Evolutionary conservation across 2,329 filamentous ascomycete genomes (phyloP).

Genomic region (Claviceps fusiformis): DNA sequence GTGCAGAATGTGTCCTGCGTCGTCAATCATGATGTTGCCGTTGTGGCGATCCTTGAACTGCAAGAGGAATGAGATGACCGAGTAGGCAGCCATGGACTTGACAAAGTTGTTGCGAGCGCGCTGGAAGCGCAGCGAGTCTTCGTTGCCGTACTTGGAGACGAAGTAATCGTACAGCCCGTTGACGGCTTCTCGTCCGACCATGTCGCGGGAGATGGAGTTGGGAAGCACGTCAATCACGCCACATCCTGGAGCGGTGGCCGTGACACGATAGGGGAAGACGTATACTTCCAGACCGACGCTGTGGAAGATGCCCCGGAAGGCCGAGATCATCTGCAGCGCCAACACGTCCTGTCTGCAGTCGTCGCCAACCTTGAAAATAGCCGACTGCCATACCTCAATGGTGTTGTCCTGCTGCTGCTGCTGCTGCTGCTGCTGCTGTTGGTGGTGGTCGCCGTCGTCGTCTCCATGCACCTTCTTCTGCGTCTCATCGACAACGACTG

Average conservation of each 20-base stretch:
- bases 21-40: constrained; percentile 99
- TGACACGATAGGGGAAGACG: constrained; percentile 94
- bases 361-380: constrained; percentile 99
- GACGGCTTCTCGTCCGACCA: constrained; percentile 94
- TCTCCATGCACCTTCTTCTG: background rate
- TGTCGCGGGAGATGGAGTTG: constrained; percentile 95
- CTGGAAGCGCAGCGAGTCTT: constrained; percentile 90
- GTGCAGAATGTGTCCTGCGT: constrained; percentile 91
- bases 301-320: constrained; percentile 95
- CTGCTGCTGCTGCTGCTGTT: background rate
- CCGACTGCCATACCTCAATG: constrained; percentile 95
- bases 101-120: constrained; percentile 94
- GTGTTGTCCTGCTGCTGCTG: constrained; percentile 32
- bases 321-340: constrained; percentile 92
- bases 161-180: constrained; percentile 99
- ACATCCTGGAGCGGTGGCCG: constrained; percentile 90
- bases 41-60: constrained; percentile 99
- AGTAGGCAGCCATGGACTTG: constrained; percentile 98
- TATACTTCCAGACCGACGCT: constrained; percentile 89
- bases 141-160: constrained; percentile 89
- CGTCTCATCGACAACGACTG: constrained; percentile 34
- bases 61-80: constrained; percentile 86
- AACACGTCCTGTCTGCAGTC: constrained; percentile 96
- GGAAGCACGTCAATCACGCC: constrained; percentile 97
- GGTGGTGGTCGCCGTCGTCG: background rate